Evolutionary conservation across 164 flowering plant species (phyloP).

Genomic region (Sextonia rubra): DNA sequence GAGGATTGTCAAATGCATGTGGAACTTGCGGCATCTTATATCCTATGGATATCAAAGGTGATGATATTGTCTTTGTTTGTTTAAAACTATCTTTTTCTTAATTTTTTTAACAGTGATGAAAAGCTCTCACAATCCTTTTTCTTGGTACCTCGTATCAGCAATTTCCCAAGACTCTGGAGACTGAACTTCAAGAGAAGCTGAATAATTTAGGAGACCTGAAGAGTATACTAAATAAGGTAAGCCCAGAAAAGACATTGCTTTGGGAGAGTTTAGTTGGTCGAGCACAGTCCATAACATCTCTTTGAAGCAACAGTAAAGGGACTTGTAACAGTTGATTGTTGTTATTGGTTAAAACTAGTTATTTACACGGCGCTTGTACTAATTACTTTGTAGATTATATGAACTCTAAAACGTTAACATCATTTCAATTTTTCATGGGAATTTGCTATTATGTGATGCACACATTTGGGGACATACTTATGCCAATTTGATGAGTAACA

Average conservation of each 20-base stretch:
- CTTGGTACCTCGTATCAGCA: constrained; percentile 28
- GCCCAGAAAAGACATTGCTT: constrained; percentile 52
- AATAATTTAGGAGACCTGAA: constrained; percentile 28
- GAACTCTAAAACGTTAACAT: too few species aligned
- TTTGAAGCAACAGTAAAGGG: background rate
- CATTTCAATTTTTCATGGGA: too few species aligned
- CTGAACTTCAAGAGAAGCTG: constrained; percentile 31
- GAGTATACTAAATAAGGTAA: constrained; percentile 31
- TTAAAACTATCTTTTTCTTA: background rate
- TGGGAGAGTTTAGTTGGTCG: constrained; percentile 36
- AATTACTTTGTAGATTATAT: too few species aligned
- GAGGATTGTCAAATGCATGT: constrained; percentile 69
- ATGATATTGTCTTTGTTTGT: background rate
- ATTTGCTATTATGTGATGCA: too few species aligned
- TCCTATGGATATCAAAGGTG: constrained; percentile 73
- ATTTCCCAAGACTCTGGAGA: constrained; percentile 16
- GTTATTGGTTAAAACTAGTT: too few species aligned
- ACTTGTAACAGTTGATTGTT: background rate
- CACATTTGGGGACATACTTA: too few species aligned
- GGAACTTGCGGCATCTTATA: constrained; percentile 52
- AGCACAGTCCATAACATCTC: background rate
- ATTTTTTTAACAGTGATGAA: background rate
- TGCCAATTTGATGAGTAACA: too few species aligned
- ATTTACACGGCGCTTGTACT: too few species aligned
- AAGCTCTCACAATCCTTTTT: background rate